These are phyloP conservation scores for Phalaenopsis equestris DNA, from an alignment of 106 monocot species.

Conservation along the genomic window DNA sequence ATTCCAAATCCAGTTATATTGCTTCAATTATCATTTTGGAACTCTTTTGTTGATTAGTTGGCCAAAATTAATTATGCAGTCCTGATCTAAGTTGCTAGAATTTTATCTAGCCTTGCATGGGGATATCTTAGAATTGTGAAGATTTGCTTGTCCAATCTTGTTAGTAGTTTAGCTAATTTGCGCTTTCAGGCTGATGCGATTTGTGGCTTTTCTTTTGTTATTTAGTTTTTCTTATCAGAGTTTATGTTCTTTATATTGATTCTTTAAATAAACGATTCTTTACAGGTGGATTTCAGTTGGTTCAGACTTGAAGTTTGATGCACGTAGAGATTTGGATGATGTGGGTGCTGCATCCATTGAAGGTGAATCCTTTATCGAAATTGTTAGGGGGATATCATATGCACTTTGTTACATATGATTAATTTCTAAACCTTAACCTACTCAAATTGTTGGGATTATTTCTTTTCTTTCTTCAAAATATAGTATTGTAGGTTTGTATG, in stretches of 20 bases:
- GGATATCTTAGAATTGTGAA: background rate
- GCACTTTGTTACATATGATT: conserved; percentile 3
- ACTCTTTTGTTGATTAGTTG: background rate
- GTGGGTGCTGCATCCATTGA: conserved; percentile 74
- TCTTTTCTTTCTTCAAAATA: background rate
- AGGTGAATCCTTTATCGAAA: conserved; percentile 32
- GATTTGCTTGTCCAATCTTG: background rate
- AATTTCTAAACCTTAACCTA: background rate
- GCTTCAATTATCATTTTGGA: background rate
- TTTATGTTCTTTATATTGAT: background rate
- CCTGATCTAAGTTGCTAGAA: background rate
- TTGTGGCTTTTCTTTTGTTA: background rate
- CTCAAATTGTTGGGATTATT: background rate
- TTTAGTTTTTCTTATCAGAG: conserved; percentile 2
- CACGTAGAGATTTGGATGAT: conserved; percentile 98
- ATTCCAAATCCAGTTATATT: background rate
- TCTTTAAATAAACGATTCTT: background rate
- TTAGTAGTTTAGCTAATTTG: background rate
- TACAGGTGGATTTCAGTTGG: conserved; percentile 96
- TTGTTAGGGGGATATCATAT: background rate
- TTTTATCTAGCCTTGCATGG: background rate
- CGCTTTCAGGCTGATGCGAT: background rate
- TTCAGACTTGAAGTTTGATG: conserved; percentile 97
- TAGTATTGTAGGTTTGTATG: background rate
- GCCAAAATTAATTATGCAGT: background rate